Percentiles rank a stretch among this genome's conserved stretches.
Conservation (phyloP, 1,139 yeast species). For the Nakaseomyces sp. region DNA sequence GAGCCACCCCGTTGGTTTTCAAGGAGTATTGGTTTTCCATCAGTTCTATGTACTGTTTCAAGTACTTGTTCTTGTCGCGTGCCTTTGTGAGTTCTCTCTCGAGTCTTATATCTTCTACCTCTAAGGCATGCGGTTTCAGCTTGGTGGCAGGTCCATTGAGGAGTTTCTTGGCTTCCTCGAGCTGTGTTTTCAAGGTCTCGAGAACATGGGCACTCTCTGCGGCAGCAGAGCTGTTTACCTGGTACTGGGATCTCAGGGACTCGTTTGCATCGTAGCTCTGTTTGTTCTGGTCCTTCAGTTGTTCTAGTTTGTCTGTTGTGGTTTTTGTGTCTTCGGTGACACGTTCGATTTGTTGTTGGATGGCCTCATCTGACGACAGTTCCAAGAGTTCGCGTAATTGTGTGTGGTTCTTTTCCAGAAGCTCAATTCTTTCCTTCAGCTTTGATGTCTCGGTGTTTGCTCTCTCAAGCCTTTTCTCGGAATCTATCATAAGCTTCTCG, state of each 20-base stretch:
- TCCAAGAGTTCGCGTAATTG: constrained; percentile 10
- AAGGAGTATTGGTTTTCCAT: constrained; percentile 18
- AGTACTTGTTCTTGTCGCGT: constrained; percentile 16
- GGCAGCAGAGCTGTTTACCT: constrained; percentile 45
- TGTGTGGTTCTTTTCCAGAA: constrained; percentile 8
- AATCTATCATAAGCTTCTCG: constrained; percentile 42
- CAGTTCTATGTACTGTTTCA: constrained; percentile 18
- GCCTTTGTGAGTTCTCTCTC: constrained; percentile 12
- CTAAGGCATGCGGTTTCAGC: constrained; percentile 31
- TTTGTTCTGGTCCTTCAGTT: constrained; percentile 29
- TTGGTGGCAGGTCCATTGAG: not conserved
- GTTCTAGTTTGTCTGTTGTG: constrained; percentile 10
- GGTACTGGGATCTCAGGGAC: constrained; percentile 41
- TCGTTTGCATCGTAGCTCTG: constrained; percentile 36
- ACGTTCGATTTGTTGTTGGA: not conserved
- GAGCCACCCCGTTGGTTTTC: constrained; percentile 7
- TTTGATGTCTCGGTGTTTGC: constrained; percentile 34
- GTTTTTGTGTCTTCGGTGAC: not conserved
- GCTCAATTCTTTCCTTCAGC: constrained; percentile 14
- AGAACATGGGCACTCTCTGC: constrained; percentile 32
- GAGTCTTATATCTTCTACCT: constrained; percentile 37
- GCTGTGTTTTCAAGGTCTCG: constrained; percentile 11
- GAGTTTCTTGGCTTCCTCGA: constrained; percentile 8
- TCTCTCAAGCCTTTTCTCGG: constrained; percentile 42
- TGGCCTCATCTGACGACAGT: not conserved